Percentiles rank a stretch among this genome's conserved stretches.
phyloP scores from a whole-genome alignment of 1,284 basidiomycete genomes.

The Meripilus lineatus region DNA sequence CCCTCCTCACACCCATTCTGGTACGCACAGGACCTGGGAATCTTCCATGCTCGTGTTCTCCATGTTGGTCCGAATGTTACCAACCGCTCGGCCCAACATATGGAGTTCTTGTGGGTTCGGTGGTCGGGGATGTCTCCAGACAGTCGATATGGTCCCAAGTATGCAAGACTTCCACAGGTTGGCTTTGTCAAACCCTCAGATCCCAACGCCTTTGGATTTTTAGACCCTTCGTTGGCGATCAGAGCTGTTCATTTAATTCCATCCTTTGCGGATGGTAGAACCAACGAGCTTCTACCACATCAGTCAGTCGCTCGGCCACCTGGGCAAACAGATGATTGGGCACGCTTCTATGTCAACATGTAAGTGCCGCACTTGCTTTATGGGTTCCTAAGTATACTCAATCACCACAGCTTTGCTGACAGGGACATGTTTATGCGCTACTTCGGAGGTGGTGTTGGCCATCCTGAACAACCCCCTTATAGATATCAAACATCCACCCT shows the following conservation, averaged over 20 bases:
- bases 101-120: conserved; percentile 34
- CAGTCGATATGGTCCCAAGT: conserved; percentile 13
- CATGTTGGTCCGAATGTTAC: background rate
- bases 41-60: conserved; percentile 4
- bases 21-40: conserved; percentile 2
- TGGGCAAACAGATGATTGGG: conserved; percentile 1
- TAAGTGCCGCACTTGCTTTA: conserved; percentile 2
- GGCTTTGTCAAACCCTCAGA: conserved; percentile 18
- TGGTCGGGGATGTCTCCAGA: conserved; percentile 27
- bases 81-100: conserved; percentile 2
- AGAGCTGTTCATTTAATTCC: conserved; percentile 30
- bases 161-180: conserved; percentile 18
- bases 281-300: conserved; percentile 11
- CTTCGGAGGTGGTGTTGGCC: conserved; percentile 2
- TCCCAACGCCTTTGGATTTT: conserved; percentile 16
- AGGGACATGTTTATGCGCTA: conserved; percentile 4
- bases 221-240: conserved; percentile 24
- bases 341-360: conserved; percentile 9
- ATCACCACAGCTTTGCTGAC: conserved; percentile 2
- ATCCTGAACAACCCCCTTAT: background rate
- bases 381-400: background rate
- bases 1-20: too few species aligned
- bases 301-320: background rate
- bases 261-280: conserved; percentile 22
- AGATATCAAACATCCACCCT: background rate